Evolutionary conservation across 2,329 filamentous ascomycete genomes (phyloP).

Genomic region (Colletotrichum sp.): DNA sequence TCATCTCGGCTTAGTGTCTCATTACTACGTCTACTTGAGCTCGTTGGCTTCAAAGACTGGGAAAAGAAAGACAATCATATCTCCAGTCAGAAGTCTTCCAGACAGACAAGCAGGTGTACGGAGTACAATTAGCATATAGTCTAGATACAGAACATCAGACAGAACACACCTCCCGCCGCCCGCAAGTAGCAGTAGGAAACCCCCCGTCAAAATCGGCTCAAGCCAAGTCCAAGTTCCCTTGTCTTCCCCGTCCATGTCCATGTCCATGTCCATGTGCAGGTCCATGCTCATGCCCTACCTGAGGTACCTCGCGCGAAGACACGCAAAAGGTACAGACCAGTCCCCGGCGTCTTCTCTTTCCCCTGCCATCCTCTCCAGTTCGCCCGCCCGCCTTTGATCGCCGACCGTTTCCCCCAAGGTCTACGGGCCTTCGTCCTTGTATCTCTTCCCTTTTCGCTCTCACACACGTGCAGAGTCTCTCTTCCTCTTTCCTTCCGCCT

Average conservation of each 20-base stretch:
- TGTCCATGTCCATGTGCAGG: neutral
- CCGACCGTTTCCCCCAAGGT: constrained; percentile 2
- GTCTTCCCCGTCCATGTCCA: neutral
- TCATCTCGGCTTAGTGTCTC: neutral
- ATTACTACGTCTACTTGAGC: neutral
- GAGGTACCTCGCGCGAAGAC: neutral
- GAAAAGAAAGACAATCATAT: too few species aligned
- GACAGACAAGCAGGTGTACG: neutral
- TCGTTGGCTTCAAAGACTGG: neutral
- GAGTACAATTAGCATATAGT: neutral
- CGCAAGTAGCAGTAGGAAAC: neutral
- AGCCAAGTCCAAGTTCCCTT: neutral
- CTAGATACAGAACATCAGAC: neutral
- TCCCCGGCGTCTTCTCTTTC: neutral
- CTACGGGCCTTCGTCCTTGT: neutral
- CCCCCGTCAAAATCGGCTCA: neutral
- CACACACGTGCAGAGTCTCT: neutral
- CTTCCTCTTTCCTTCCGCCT: neutral
- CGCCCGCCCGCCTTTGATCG: neutral
- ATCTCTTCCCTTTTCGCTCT: neutral
- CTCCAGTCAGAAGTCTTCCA: neutral
- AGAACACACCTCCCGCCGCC: neutral
- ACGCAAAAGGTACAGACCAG: neutral
- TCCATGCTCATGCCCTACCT: neutral
- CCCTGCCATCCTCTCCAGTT: neutral